Base-by-base conservation (phyloP, 495 filamentous ascomycete genomes). In the Aspergillus steynii region DNA sequence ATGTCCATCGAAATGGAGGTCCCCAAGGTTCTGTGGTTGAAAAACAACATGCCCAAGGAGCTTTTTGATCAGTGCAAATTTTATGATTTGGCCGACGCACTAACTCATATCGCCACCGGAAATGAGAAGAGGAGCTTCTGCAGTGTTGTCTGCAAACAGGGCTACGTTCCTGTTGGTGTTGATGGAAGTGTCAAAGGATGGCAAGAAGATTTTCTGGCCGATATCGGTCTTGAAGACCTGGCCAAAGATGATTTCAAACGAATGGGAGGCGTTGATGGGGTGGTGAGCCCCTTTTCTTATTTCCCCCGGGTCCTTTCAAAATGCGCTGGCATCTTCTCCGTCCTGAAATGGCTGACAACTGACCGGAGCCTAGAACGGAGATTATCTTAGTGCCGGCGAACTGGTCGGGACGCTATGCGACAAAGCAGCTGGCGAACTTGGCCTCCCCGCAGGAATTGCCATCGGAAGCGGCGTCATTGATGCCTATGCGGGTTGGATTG, bases 1-100 rank as follows among this genome's bases (percentile, higher is more conserved):
- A 98, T 99, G 95, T 96, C 90, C 67, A 90, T 96, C 64, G 95
- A 99, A 79, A 99, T 99, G 95, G 95, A 99, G 71, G 92, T 97
- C 29, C 95, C 95, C 28, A 99, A 99, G 70, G 91, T 97, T 1
- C 80, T 98, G 28, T 99, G 95, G 95, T 78, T 99, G 65, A 97
- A 98, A 82, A 95, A 96, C 69, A 82, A 97, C 74, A 97, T 99
- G 95, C 90, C 95, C n/a, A 80, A 87, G 55, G 91, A 95, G 58
- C 79, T 94, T 12, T 99, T 97, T 69, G 86, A 86, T 52, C 85
- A 88, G 57, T 97, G 93, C 85, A 96, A 96, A 70, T 99, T 99
- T 71, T 99, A 94, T 70, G 95, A 99, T 68, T 74, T 99, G 65
- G 86, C 86, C 0, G 95, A 99, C 74, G 95, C 90, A n/a, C 78